Conservation (phyloP, 163 green algal genomes). For the Scenedesmus sp. region DNA sequence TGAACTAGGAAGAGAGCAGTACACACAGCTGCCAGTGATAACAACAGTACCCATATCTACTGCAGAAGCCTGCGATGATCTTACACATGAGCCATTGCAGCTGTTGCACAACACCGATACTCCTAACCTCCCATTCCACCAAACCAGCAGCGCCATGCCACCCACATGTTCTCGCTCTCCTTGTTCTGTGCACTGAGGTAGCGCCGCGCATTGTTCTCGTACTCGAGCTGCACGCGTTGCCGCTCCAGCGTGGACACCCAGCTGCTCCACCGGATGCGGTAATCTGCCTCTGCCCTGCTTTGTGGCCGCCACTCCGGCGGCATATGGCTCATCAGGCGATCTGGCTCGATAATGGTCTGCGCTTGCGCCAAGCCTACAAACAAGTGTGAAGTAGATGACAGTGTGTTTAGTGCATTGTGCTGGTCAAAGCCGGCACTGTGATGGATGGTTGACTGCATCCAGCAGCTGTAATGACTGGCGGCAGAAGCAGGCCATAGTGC, state of each 20-base stretch:
- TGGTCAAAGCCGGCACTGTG: neutral
- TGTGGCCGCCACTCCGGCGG: neutral
- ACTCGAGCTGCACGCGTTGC: neutral
- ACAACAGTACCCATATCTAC: too few relatives aligned
- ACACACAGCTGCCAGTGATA: neutral
- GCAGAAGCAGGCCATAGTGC: neutral
- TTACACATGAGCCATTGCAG: neutral
- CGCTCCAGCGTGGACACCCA: slow-evolving; percentile 13
- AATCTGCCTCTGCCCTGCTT: slow-evolving; percentile 20
- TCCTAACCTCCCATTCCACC: neutral
- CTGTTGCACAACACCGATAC: neutral
- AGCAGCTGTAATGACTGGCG: too few relatives aligned
- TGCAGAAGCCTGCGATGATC: too few relatives aligned
- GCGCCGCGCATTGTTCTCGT: slow-evolving; percentile 27
- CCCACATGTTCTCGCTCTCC: slow-evolving; percentile 42
- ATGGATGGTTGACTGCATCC: neutral
- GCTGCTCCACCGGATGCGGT: slow-evolving; percentile 10
- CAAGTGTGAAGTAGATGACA: neutral
- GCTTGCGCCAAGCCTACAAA: neutral
- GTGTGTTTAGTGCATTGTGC: neutral
- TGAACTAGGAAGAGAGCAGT: neutral
- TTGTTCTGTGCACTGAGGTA: slow-evolving; percentile 34
- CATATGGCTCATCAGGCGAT: neutral
- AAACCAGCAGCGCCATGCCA: neutral
- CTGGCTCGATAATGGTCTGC: neutral